Conservation (phyloP, 1,284 basidiomycete genomes). For the Ustilago tritici region DNA sequence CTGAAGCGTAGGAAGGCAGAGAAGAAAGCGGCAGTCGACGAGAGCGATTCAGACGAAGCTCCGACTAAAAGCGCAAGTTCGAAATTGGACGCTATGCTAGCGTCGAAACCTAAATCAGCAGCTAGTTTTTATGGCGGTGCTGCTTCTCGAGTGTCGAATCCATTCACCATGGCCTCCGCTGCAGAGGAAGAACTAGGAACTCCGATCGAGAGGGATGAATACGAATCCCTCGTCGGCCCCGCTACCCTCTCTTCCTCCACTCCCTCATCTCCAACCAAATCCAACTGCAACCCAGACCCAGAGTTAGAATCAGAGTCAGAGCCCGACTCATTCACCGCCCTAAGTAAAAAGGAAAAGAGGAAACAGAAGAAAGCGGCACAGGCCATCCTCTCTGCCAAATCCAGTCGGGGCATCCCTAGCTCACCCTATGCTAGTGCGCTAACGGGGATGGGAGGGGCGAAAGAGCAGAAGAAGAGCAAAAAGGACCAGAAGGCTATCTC, state of each 20-base stretch:
- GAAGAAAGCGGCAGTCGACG: not conserved
- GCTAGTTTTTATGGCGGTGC: slow-evolving; percentile 48
- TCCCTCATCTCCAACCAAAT: not conserved
- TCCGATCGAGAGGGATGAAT: slow-evolving; percentile 36
- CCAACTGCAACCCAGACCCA: not conserved
- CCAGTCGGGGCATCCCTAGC: slow-evolving; percentile 20
- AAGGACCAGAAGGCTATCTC: slow-evolving; percentile 15
- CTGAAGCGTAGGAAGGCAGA: slow-evolving; percentile 26
- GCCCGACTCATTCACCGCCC: slow-evolving; percentile 10
- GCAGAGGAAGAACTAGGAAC: slow-evolving; percentile 43
- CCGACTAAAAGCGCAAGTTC: slow-evolving; percentile 8
- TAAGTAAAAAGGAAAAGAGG: slow-evolving; percentile 44
- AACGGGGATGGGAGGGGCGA: not conserved
- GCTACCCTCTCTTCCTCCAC: not conserved
- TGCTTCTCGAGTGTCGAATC: slow-evolving; percentile 6
- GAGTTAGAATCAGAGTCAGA: slow-evolving; percentile 15
- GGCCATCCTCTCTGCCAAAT: slow-evolving; percentile 13
- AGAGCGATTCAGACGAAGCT: slow-evolving; percentile 6
- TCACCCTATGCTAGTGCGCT: slow-evolving; percentile 41
- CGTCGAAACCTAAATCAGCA: slow-evolving; percentile 38
- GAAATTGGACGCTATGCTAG: slow-evolving; percentile 33
- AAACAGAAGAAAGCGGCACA: slow-evolving; percentile 41
- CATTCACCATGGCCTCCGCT: slow-evolving; percentile 22
- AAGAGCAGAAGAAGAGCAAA: slow-evolving; percentile 29
- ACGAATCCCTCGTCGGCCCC: slow-evolving; percentile 42